A percentile compares a stretch with the other conserved stretches of the same genome.
phyloP scores from a whole-genome alignment of 306 rosid genomes.

The Nissolia schottii region DNA sequence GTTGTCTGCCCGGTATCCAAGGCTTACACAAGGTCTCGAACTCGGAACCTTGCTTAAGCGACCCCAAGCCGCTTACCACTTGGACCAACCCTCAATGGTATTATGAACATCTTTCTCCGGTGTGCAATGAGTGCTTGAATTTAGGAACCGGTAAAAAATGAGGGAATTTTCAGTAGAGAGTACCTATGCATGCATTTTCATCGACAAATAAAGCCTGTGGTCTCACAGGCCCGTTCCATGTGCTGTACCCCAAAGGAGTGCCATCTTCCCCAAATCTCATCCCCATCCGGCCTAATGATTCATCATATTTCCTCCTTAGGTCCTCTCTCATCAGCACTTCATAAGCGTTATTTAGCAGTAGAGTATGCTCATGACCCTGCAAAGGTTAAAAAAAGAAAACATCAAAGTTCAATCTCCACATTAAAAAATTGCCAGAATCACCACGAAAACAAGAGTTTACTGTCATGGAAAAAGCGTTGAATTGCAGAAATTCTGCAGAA shows the following conservation, averaged over 20 bases:
- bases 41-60: too few species aligned
- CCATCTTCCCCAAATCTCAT: constrained; percentile 27
- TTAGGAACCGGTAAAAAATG: neutral
- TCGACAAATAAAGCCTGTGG: constrained; percentile 79
- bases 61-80: too few species aligned
- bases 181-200: constrained; percentile 80
- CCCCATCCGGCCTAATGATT: constrained; percentile 48
- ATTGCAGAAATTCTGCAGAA: neutral
- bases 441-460: neutral
- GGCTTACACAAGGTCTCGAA: too few species aligned
- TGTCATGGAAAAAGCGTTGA: neutral
- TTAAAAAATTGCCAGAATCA: neutral
- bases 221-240: constrained; percentile 69
- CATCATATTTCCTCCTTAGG: constrained; percentile 55
- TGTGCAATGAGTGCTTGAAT: neutral
- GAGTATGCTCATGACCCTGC: constrained; percentile 64
- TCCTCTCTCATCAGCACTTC: constrained; percentile 61
- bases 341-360: constrained; percentile 67
- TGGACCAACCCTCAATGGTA: too few species aligned
- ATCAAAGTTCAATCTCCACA: constrained; percentile 3
- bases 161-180: neutral
- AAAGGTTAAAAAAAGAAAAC: neutral
- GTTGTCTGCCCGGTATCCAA: too few species aligned
- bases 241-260: constrained; percentile 43
- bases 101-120: too few species aligned